These are phyloP conservation scores for Scytalidium sp. DNA, from an alignment of 2,329 filamentous ascomycete species.

Conservation along the genomic window DNA sequence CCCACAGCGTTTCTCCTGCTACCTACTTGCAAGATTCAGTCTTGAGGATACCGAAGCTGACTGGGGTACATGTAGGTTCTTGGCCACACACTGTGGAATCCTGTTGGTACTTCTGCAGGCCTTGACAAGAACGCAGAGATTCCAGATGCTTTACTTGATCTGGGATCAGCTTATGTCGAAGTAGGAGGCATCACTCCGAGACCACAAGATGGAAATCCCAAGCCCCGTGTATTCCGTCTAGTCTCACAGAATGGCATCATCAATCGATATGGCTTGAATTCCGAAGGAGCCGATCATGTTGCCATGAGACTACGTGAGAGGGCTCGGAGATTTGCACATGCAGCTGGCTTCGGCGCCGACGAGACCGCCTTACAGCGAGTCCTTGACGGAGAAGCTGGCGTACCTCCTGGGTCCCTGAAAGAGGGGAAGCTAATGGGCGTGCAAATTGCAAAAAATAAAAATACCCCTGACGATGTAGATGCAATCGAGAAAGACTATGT, in stretches of 20 bases:
- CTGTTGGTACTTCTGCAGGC: constrained; percentile 91
- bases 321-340: constrained; percentile 72
- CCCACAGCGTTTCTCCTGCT: no score
- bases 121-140: constrained; percentile 94
- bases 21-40: no score
- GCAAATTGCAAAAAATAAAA: constrained; percentile 96
- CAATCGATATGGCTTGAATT: constrained; percentile 96
- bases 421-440: constrained; percentile 80
- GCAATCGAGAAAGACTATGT: constrained; percentile 82
- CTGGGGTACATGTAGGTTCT: constrained; percentile 55
- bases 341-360: constrained; percentile 61
- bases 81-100: constrained; percentile 74
- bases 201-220: constrained; percentile 86
- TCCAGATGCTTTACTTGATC: constrained; percentile 76
- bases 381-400: constrained; percentile 70
- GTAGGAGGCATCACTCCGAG: constrained; percentile 85
- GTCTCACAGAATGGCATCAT: constrained; percentile 83
- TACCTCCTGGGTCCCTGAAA: constrained; percentile 78
- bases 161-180: constrained; percentile 86
- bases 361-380: constrained; percentile 67
- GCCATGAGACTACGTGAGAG: constrained; percentile 75
- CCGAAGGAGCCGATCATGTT: constrained; percentile 82
- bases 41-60: constrained; percentile 11
- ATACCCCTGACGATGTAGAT: constrained; percentile 82
- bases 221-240: constrained; percentile 83